These are phyloP conservation scores for Mycosphaerelloides madeirae DNA, from an alignment of 2,329 filamentous ascomycete genomes.

Conservation along the genomic window DNA sequence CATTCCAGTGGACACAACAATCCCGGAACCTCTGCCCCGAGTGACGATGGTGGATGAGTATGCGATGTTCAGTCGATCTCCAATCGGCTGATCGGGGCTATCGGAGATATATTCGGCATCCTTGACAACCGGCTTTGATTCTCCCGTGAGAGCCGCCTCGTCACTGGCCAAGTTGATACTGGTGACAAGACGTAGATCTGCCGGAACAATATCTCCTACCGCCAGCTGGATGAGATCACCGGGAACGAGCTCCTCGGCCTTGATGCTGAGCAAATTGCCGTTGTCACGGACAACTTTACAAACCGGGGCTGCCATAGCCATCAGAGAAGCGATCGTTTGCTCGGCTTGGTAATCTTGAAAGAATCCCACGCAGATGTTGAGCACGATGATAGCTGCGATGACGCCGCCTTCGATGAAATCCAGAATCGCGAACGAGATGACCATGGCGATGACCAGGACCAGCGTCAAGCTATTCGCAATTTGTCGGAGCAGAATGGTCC, in stretches of 20 bases:
- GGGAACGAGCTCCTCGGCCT: conserved; percentile 57
- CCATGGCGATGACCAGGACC: conserved; percentile 54
- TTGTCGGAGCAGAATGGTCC: conserved; percentile 33
- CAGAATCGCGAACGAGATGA: conserved; percentile 53
- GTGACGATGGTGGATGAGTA: conserved; percentile 62
- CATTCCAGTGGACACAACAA: conserved; percentile 58
- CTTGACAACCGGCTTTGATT: conserved; percentile 51
- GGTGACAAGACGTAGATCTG: conserved; percentile 57
- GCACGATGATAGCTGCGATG: conserved; percentile 52
- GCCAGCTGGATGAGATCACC: conserved; percentile 62
- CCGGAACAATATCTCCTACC: conserved; percentile 65
- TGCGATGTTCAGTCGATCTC: conserved; percentile 60
- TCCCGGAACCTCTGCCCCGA: conserved; percentile 57
- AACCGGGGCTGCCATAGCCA: conserved; percentile 52
- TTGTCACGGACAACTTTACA: conserved; percentile 52
- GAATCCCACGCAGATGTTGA: conserved; percentile 58
- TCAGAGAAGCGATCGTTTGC: conserved; percentile 55
- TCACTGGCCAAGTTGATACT: conserved; percentile 73
- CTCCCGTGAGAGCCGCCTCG: conserved; percentile 65
- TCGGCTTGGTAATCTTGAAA: conserved; percentile 58
- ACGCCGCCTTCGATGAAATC: conserved; percentile 60
- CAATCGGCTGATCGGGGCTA: conserved; percentile 47
- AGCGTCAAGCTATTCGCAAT: conserved; percentile 37
- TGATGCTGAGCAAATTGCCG: conserved; percentile 49
- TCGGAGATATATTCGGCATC: conserved; percentile 27